phyloP scores from a whole-genome alignment of 2,329 filamentous ascomycete species.

The Cercospora janseana region DNA sequence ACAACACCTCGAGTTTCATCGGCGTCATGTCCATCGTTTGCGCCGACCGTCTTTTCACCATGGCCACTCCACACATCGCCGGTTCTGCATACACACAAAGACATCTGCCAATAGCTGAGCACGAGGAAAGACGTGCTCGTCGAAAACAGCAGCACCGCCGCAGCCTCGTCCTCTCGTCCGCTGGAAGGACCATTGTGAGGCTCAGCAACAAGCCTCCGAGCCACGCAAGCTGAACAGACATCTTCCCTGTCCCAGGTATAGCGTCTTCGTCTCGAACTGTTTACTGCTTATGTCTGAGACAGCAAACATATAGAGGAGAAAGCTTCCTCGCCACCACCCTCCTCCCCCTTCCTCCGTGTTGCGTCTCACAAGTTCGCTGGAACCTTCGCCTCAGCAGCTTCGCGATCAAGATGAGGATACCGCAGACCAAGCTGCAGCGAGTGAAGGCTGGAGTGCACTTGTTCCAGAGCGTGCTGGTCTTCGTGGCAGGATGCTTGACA shows the following conservation, averaged over 20 bases:
- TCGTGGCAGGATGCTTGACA: constrained; percentile 57
- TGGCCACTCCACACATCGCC: background rate
- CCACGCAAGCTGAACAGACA: constrained; percentile 18
- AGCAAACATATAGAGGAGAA: constrained; percentile 8
- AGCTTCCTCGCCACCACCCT: background rate
- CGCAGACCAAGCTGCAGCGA: constrained; percentile 51
- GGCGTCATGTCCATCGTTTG: background rate
- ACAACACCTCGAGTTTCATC: background rate
- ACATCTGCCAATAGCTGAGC: background rate
- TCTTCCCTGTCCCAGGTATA: constrained; percentile 4
- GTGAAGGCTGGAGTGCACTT: constrained; percentile 57
- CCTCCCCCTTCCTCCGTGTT: background rate
- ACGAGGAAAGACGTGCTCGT: too few species aligned
- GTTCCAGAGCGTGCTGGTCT: constrained; percentile 56
- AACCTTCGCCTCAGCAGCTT: background rate
- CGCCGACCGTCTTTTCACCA: background rate
- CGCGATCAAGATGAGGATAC: constrained; percentile 41
- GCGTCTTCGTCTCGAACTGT: constrained; percentile 13
- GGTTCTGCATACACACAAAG: background rate
- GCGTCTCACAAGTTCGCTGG: background rate
- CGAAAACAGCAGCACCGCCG: background rate
- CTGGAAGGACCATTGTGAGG: too few species aligned
- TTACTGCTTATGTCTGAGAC: constrained; percentile 18
- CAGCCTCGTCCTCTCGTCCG: constrained; percentile 2
- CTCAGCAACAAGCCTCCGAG: constrained; percentile 15